Evolutionary conservation across 139 green algal species (phyloP).

Genomic region (Tetraselmis chui): DNA sequence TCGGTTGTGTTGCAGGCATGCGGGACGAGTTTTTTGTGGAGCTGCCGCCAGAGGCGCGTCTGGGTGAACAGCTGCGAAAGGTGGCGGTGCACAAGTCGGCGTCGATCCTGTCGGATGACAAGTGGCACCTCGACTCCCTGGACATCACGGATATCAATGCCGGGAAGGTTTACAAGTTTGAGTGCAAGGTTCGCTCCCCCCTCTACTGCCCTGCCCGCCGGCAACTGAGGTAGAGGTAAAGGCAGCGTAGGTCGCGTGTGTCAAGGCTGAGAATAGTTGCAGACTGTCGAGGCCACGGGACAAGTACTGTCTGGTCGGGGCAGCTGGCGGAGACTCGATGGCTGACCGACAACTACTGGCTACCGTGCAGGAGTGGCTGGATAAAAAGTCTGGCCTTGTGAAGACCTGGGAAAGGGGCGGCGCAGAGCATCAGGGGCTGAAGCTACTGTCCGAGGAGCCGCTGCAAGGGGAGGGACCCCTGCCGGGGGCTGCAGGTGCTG

Average conservation of each 20-base stretch:
- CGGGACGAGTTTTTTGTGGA: slow-evolving; percentile 31
- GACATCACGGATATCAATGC: slow-evolving; percentile 38
- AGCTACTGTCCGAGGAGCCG: neutral
- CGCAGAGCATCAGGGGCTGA: neutral
- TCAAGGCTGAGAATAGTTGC: no score
- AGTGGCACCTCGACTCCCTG: slow-evolving; percentile 50
- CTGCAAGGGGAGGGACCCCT: neutral
- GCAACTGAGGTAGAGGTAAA: no score
- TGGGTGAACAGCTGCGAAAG: slow-evolving; percentile 40
- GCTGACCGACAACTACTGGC: no score
- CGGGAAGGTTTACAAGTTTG: slow-evolving; percentile 30
- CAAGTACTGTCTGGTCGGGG: no score
- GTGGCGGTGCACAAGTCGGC: slow-evolving; percentile 16
- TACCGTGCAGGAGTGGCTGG: neutral
- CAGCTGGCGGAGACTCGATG: no score
- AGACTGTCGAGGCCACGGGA: no score
- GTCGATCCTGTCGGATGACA: slow-evolving; percentile 47
- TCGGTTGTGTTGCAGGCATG: neutral
- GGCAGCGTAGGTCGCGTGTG: no score
- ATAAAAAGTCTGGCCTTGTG: neutral
- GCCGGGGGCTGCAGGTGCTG: neutral
- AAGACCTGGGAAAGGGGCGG: neutral
- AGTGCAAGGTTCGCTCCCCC: slow-evolving; percentile 18
- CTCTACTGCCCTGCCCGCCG: no score
- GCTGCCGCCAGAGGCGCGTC: neutral